Percentiles rank a stretch among this genome's conserved stretches.
These are phyloP conservation scores for Ceratobasidium sp. DNA, from an alignment of 1,284 basidiomycete species.

Conservation along the genomic window DNA sequence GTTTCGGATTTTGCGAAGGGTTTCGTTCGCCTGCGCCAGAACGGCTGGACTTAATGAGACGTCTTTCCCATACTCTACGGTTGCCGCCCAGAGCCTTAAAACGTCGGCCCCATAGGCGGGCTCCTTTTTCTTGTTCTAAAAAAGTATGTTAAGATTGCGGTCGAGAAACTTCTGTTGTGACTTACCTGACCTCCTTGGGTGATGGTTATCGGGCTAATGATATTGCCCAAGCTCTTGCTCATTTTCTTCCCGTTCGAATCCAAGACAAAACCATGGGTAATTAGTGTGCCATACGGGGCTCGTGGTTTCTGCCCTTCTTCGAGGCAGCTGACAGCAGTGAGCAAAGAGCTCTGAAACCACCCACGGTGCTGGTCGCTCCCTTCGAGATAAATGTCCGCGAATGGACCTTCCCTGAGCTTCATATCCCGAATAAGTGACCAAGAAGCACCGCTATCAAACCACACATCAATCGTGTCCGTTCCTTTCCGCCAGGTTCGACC, in stretches of 20 bases:
- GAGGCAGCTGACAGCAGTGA: slow-evolving; percentile 76
- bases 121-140: slow-evolving; percentile 68
- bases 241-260: slow-evolving; percentile 94
- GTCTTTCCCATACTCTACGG: slow-evolving; percentile 89
- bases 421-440: slow-evolving; percentile 79
- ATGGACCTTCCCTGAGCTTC: slow-evolving; percentile 44
- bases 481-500: slow-evolving; percentile 69
- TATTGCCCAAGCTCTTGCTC: slow-evolving; percentile 97
- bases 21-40: slow-evolving; percentile 78
- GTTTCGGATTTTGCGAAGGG: slow-evolving; percentile 86
- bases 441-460: slow-evolving; percentile 98
- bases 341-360: slow-evolving; percentile 97
- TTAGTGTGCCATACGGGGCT: slow-evolving; percentile 81
- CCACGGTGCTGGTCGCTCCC: slow-evolving; percentile 98
- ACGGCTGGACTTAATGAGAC: slow-evolving; percentile 84
- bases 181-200: slow-evolving; percentile 80
- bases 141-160: background rate
- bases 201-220: slow-evolving; percentile 83
- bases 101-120: slow-evolving; percentile 88
- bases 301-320: slow-evolving; percentile 46
- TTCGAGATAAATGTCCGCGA: slow-evolving; percentile 91
- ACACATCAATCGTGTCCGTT: slow-evolving; percentile 97
- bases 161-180: slow-evolving; percentile 37
- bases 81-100: slow-evolving; percentile 90
- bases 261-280: slow-evolving; percentile 97